Evolutionary conservation across 208 protist species (phyloP).

Genomic region (Naegleria gruberi): DNA sequence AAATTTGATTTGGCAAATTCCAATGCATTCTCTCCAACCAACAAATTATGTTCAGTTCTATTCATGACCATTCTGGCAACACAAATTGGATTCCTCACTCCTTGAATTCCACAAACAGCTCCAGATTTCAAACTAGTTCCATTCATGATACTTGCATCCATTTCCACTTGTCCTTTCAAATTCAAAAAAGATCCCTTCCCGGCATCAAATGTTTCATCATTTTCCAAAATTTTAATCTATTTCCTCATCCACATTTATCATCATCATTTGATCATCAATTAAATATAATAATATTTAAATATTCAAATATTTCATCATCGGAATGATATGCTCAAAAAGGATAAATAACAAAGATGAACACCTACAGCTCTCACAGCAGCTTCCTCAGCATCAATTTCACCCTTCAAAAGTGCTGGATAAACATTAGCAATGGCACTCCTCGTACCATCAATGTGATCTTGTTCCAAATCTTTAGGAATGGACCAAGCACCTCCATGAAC

Average conservation of each 20-base stretch:
- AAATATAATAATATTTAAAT: too few species aligned
- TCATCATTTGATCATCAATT: too few species aligned
- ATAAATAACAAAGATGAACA: background rate
- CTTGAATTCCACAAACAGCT: background rate
- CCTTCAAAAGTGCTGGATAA: background rate
- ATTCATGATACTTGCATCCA: conserved; percentile 22
- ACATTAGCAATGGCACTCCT: background rate
- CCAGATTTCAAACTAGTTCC: background rate
- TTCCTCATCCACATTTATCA: background rate
- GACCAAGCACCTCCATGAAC: conserved; percentile 15
- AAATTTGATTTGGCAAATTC: background rate
- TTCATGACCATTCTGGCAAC: background rate
- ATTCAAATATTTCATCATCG: too few species aligned
- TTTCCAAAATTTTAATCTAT: conserved; percentile 1
- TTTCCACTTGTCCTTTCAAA: conserved; percentile 9
- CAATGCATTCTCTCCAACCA: background rate
- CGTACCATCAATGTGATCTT: background rate
- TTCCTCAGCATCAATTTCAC: background rate
- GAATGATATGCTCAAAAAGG: too few species aligned
- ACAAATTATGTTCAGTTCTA: background rate
- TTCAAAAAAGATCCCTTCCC: conserved; percentile 18
- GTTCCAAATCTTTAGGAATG: background rate
- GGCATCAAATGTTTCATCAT: conserved; percentile 20
- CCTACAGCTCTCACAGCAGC: background rate
- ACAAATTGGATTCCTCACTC: background rate